Base-by-base conservation (phyloP, 1,284 basidiomycete species). In the Pascua guehoae region DNA sequence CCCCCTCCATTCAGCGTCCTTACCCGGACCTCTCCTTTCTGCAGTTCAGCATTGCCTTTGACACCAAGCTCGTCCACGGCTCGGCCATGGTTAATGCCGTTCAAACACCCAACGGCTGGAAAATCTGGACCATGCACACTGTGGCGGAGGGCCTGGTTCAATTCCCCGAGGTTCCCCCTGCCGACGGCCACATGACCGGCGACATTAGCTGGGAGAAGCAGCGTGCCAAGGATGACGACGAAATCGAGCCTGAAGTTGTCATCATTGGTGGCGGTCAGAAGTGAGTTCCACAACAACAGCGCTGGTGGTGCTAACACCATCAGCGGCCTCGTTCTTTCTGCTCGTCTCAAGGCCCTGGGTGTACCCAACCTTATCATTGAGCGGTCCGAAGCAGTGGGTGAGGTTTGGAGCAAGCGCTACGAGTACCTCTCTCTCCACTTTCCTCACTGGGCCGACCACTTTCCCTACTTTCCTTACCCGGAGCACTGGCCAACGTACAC, bases 361-460 rank as follows among this genome's bases (percentile, higher is more conserved):
- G 52, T 79, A 12, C 47, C 67, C 1, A 61, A 66, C 18, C 63
- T 80, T 10, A 63, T 80, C 17, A 56, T 81, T 24, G 79, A 80
- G 40, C 69, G 66, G 52, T 72, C 70, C 38, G 36, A 64, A 4
- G 64, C 68, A 1, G 56, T 80, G 4, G 79, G 79, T 1, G 78
- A 79, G 49, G 72, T 62, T 51, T 79, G 78, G 74, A 67, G 82
- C 55, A 55, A 53, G 12, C 75, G 85, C n/a, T 86, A 86, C 66
- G 81, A 84, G 57, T 80, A 81, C 11, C 73, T 86, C 39, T 84
- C 81, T 55, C 73, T 87, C 45, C 85, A 87, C 65, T 82, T 84
- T 65, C 81, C 84, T 16, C 82, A 86, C 50, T 86, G 64, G 65
- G 65, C 60, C 17, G 65, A 70, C 55, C 66, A 70, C 60, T 49